phyloP scores from a whole-genome alignment of 1,284 basidiomycete species.

The Boletellus deceptivus region DNA sequence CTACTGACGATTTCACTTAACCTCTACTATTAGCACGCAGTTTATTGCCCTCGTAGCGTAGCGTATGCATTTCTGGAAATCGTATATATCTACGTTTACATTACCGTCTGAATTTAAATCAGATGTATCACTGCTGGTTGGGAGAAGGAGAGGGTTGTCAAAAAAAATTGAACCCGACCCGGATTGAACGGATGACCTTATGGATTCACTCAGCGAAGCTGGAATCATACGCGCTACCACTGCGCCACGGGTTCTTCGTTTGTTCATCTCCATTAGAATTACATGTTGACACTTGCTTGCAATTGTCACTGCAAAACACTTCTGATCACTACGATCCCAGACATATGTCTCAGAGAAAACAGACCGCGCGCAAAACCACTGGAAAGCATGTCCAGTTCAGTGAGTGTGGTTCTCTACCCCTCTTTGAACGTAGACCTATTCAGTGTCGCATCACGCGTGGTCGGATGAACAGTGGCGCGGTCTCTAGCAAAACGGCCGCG shows the following conservation, averaged over 20 bases:
- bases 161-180: conserved; percentile 47
- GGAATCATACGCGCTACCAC: conserved; percentile 38
- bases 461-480: not conserved
- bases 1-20: conserved; percentile 9
- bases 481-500: not conserved
- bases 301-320: no score
- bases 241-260: conserved; percentile 31
- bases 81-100: conserved; percentile 14
- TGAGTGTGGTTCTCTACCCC: conserved; percentile 3
- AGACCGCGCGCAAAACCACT: conserved; percentile 27
- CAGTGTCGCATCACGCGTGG: no score
- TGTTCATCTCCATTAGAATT: not conserved
- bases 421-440: not conserved
- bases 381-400: conserved; percentile 11
- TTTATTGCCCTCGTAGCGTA: conserved; percentile 15
- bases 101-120: not conserved
- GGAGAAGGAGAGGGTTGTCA: no score
- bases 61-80: conserved; percentile 4
- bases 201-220: conserved; percentile 32
- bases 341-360: conserved; percentile 12
- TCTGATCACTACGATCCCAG: not conserved
- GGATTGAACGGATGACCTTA: conserved; percentile 60
- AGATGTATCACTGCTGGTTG: not conserved
- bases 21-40: conserved; percentile 11
- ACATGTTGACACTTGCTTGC: not conserved